Evolutionary conservation across 2,329 filamentous ascomycete species (phyloP), one percentile per base, ranked within the genome.

Genomic region (Venturia pyrina): DNA sequence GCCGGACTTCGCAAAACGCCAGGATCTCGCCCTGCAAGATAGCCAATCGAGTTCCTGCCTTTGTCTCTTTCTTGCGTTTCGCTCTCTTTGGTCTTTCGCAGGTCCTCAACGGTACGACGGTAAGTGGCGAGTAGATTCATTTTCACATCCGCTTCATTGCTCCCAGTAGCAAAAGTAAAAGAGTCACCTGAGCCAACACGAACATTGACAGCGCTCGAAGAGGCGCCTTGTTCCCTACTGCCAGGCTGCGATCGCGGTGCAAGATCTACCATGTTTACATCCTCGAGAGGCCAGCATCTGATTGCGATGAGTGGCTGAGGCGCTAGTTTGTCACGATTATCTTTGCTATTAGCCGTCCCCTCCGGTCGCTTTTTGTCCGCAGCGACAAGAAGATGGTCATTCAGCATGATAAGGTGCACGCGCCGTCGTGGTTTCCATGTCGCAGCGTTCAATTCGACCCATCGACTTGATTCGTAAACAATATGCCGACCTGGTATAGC

Each of bases 381-480:
- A 4, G 95, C 95, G 62, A 99, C 85, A 28, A 99, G 84, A 1
- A 99, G 81, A 76, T 99, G 93, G 73, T 99, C 95, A 74, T 98
- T 99, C 2, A 99, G 82, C 66, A 99, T 78, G 67, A 98, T 93
- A 67, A 99, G 87, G 73, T 96, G 91, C 75, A 98, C 93, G 37
- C 92, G 88, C 53, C 95, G 83, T 69, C 90, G 84, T 4, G 93
- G 91, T 77, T 96, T 97, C 87, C 96, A 98, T 0, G 95, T 99
- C 13, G 95, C 95, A 69, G 95, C 96, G 77, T 99, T 96, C 68
- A 99, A 82, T 78, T 99, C 93, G 67, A 98, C 90, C 95, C 95
- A 99, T 61, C 89, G 85, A 1, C 91, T 89, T 4, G 92, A 96
- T 75, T 98, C 93, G 75, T 96, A 88, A 1, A 98, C 86, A 59